Percentiles rank a stretch among this genome's conserved stretches.
These are phyloP conservation scores for Camellia oleifera DNA, from an alignment of 179 eudicot species.

Conservation along the genomic window DNA sequence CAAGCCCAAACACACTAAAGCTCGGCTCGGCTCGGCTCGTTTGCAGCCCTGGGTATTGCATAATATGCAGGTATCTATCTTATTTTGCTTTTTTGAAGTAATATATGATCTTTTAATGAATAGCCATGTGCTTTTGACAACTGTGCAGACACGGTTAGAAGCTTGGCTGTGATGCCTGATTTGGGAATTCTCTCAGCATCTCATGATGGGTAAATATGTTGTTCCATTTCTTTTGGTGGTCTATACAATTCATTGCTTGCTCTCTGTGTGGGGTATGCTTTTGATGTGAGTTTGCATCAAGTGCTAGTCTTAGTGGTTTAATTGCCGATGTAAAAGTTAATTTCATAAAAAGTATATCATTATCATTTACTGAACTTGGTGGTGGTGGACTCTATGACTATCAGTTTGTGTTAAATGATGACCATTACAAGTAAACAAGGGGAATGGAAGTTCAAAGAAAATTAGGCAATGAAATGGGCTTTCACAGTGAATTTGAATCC, in stretches of 20 bases:
- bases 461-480: not conserved
- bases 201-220: conserved; percentile 78
- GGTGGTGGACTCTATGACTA: not conserved
- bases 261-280: not conserved
- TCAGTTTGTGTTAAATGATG: not conserved
- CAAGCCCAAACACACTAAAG: too few relatives aligned
- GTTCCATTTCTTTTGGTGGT: not conserved
- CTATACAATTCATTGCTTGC: conserved; percentile 1
- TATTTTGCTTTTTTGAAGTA: not conserved
- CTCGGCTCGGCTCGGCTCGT: too few relatives aligned
- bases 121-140: conserved; percentile 12
- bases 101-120: not conserved
- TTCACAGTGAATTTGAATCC: not conserved
- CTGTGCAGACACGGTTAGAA: conserved; percentile 87
- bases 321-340: not conserved
- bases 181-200: conserved; percentile 92
- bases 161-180: conserved; percentile 74
- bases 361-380: not conserved
- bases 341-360: not conserved
- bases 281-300: not conserved
- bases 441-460: not conserved
- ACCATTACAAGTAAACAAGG: not conserved
- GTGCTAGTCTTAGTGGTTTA: not conserved
- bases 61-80: not conserved
- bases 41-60: not conserved